A percentile compares a stretch with the other conserved stretches of the same genome.
Conservation (phyloP, 2,329 filamentous ascomycete genomes). For the Coleophoma cylindrospora region DNA sequence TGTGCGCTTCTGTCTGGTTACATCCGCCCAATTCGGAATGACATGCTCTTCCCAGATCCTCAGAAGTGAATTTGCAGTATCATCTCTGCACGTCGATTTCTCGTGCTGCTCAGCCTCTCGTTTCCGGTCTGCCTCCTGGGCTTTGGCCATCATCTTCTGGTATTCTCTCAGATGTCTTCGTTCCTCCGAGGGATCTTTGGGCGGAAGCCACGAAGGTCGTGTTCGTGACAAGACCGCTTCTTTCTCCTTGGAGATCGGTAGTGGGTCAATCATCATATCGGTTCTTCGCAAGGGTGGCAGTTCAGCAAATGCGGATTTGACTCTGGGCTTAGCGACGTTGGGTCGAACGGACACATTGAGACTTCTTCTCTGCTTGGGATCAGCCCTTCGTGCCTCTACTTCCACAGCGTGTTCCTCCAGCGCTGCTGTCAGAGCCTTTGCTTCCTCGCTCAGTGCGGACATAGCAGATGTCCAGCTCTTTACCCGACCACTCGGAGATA, state of each 20-base stretch:
- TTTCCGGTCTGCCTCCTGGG: conserved; percentile 54
- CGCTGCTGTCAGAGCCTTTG: conserved; percentile 70
- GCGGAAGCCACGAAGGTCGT: conserved; percentile 77
- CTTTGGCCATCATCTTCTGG: conserved; percentile 72
- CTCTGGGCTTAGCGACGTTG: conserved; percentile 41
- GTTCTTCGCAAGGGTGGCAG: conserved; percentile 50
- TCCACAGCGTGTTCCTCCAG: conserved; percentile 75
- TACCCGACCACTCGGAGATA: conserved; percentile 48
- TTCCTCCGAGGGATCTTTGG: conserved; percentile 87
- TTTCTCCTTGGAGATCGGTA: conserved; percentile 82
- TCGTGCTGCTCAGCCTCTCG: conserved; percentile 47
- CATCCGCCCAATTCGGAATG: conserved; percentile 68
- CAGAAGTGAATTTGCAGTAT: conserved; percentile 47
- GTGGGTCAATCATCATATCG: conserved; percentile 78
- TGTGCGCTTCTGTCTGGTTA: conserved; percentile 63
- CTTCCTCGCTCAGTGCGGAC: conserved; percentile 65
- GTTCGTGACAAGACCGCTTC: conserved; percentile 78
- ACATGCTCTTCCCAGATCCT: conserved; percentile 73
- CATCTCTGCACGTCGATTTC: conserved; percentile 49
- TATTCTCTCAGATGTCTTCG: conserved; percentile 82
- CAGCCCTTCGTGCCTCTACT: conserved; percentile 41
- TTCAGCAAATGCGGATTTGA: conserved; percentile 64
- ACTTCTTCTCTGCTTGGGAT: conserved; percentile 17
- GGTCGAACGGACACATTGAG: conserved; percentile 30
- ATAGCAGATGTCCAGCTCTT: conserved; percentile 73